These are phyloP conservation scores for Pseudocercospora fuligena DNA, from an alignment of 2,329 filamentous ascomycete genomes.

Conservation along the genomic window DNA sequence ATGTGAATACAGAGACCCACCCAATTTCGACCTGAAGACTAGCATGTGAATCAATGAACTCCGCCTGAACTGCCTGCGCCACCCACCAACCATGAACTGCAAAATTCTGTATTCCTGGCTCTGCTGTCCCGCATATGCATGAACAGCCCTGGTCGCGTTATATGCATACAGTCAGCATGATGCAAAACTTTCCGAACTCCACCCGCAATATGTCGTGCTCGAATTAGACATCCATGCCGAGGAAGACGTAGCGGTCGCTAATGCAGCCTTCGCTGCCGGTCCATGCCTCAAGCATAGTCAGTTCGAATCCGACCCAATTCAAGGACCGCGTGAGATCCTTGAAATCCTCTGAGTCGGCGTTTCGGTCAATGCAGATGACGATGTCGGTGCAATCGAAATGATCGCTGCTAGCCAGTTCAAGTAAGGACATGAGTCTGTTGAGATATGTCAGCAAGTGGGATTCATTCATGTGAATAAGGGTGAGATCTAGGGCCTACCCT, in stretches of 20 bases:
- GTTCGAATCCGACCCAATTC: constrained; percentile 90
- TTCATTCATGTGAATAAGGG: constrained; percentile 9
- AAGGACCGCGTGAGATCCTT: constrained; percentile 77
- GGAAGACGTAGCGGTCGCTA: constrained; percentile 81
- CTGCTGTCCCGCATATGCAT: neutral
- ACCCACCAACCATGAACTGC: constrained; percentile 2
- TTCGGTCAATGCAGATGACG: constrained; percentile 79
- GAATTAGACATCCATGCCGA: constrained; percentile 82
- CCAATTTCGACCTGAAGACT: neutral
- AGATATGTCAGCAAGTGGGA: constrained; percentile 34
- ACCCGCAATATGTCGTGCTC: constrained; percentile 5
- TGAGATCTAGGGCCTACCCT: constrained; percentile 64
- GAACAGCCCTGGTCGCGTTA: neutral
- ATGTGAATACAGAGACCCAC: neutral
- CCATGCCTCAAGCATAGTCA: constrained; percentile 80
- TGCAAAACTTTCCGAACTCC: constrained; percentile 2
- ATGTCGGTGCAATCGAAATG: constrained; percentile 74
- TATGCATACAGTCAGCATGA: constrained; percentile 7
- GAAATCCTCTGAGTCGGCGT: constrained; percentile 64
- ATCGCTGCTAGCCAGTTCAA: constrained; percentile 80
- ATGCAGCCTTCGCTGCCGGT: constrained; percentile 62
- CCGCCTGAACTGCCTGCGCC: constrained; percentile 4
- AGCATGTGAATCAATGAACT: constrained; percentile 5
- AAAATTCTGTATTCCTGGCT: neutral
- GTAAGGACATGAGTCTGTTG: constrained; percentile 79